Conservation (phyloP, 306 rosid genomes). For the Prinsepia uniflora region DNA sequence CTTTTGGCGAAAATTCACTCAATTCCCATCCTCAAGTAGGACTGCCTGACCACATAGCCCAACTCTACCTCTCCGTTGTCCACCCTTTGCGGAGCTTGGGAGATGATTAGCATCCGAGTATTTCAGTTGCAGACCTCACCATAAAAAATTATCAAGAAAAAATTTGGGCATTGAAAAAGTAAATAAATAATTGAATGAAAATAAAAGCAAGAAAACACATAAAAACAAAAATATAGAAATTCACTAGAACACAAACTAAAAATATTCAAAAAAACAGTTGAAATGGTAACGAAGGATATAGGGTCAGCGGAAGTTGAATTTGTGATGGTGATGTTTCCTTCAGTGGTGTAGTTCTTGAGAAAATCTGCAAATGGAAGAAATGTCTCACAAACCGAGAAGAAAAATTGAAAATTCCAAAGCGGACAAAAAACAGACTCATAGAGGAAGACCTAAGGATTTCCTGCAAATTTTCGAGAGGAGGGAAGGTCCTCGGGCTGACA, state of each 20-base stretch:
- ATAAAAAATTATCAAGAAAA: too few relatives aligned
- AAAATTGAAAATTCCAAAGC: neutral
- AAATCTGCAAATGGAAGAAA: constrained; percentile 46
- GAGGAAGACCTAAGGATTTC: constrained; percentile 41
- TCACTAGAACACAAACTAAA: neutral
- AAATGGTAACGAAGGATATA: neutral
- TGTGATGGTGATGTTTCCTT: constrained; percentile 53
- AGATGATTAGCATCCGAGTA: too few relatives aligned
- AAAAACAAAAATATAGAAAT: neutral
- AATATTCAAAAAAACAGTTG: neutral
- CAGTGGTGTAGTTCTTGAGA: constrained; percentile 54
- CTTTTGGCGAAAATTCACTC: too few relatives aligned
- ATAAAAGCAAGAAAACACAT: too few relatives aligned
- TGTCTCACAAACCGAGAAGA: constrained; percentile 2
- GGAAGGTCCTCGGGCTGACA: constrained; percentile 55
- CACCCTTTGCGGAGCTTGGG: too few relatives aligned
- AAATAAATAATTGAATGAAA: too few relatives aligned
- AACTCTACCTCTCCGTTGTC: too few relatives aligned
- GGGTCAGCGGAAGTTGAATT: constrained; percentile 31
- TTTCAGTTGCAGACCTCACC: too few relatives aligned
- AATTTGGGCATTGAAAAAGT: too few relatives aligned
- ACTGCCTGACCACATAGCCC: too few relatives aligned
- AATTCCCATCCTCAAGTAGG: too few relatives aligned
- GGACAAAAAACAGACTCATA: neutral
- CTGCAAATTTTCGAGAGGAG: constrained; percentile 53